A percentile compares a stretch with the other conserved stretches of the same genome.
Evolutionary conservation across 371 early-diverging fungal genomes (phyloP).

Genomic region (Blastocladiella emersonii): DNA sequence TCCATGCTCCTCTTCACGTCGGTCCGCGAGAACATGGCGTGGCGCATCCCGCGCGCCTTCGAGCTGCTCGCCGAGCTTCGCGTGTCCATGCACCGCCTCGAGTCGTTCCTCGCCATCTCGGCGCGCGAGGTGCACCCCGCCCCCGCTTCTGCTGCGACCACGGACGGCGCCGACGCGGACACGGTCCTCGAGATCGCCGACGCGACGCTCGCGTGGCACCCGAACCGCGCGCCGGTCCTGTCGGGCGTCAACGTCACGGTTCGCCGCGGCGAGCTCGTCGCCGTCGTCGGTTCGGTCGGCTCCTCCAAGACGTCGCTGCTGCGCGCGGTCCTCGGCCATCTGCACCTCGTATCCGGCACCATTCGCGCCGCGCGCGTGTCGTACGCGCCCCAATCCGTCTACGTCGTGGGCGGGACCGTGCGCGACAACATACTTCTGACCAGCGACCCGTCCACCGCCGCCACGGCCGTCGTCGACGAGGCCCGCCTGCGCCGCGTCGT

Average conservation of each 20-base stretch:
- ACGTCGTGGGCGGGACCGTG: not conserved
- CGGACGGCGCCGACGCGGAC: too few relatives aligned
- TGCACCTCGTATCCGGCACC: not conserved
- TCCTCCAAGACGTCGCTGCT: not conserved
- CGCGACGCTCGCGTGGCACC: not conserved
- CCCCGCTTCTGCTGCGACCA: not conserved
- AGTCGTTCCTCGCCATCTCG: not conserved
- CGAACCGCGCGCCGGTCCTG: slow-evolving; percentile 20
- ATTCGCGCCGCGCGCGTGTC: not conserved
- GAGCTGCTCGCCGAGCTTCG: not conserved
- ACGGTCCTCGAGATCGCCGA: not conserved
- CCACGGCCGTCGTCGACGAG: slow-evolving; percentile 12
- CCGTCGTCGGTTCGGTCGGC: not conserved
- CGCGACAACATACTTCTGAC: not conserved
- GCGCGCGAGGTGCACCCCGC: not conserved
- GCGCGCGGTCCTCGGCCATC: not conserved
- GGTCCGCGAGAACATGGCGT: not conserved
- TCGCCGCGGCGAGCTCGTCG: not conserved
- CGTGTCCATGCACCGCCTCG: not conserved
- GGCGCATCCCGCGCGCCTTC: not conserved
- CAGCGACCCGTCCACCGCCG: too few relatives aligned
- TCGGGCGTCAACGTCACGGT: not conserved
- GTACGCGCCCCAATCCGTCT: not conserved
- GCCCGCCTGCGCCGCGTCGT: not conserved
- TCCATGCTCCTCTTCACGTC: not conserved